Evolutionary conservation across 352 stramenopile genomes (phyloP).

Genomic region (Pythium aphanidermatum): DNA sequence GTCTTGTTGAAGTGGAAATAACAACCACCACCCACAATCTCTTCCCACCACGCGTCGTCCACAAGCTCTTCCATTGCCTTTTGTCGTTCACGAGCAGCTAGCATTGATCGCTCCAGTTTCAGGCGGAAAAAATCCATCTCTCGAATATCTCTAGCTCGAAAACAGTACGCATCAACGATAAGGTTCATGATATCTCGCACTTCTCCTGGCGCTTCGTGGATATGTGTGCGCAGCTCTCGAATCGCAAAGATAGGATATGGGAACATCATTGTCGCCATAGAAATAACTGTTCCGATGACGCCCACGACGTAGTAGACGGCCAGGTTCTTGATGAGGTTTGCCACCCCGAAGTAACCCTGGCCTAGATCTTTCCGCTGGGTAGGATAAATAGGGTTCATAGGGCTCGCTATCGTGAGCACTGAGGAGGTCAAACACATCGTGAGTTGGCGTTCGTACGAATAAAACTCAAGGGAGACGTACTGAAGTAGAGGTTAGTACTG

Average conservation of each 20-base stretch:
- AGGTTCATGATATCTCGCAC: slow-evolving; percentile 73
- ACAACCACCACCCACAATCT: slow-evolving; percentile 44
- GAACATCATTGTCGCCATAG: slow-evolving; percentile 47
- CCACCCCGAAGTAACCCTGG: slow-evolving; percentile 35
- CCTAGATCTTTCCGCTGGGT: slow-evolving; percentile 42
- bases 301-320: slow-evolving; percentile 63
- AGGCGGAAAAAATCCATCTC: slow-evolving; percentile 72
- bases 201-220: slow-evolving; percentile 42
- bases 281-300: slow-evolving; percentile 52
- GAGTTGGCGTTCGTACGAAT: not conserved
- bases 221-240: slow-evolving; percentile 35
- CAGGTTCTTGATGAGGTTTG: slow-evolving; percentile 59
- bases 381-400: slow-evolving; percentile 56
- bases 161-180: slow-evolving; percentile 78
- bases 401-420: slow-evolving; percentile 58
- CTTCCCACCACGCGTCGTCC: slow-evolving; percentile 70
- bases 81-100: slow-evolving; percentile 23
- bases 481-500: slow-evolving; percentile 74
- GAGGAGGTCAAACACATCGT: not conserved
- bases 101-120: slow-evolving; percentile 40
- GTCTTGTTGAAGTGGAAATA: slow-evolving; percentile 71
- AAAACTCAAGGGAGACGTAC: slow-evolving; percentile 18
- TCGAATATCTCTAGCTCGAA: slow-evolving; percentile 62
- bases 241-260: slow-evolving; percentile 70
- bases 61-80: slow-evolving; percentile 48